Conservation (phyloP, 2,329 filamentous ascomycete genomes). For the Hymenoscyphus scutula region DNA sequence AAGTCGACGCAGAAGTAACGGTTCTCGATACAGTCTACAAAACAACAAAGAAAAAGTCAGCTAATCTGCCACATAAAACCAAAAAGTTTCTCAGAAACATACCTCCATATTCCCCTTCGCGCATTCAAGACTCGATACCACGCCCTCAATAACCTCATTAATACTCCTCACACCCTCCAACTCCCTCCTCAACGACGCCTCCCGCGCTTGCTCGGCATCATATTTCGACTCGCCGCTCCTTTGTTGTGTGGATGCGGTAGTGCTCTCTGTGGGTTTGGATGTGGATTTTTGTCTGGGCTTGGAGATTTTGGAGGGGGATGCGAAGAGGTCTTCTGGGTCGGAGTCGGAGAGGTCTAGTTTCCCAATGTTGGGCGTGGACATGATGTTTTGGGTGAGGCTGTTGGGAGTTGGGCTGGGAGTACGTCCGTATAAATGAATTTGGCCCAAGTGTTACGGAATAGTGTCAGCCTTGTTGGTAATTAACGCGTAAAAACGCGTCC, state of each 20-base stretch:
- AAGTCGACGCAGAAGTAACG: slow-evolving; percentile 79
- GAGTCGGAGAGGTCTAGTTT: slow-evolving; percentile 53
- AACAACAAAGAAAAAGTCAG: slow-evolving; percentile 20
- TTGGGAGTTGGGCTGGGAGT: slow-evolving; percentile 1
- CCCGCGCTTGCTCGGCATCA: slow-evolving; percentile 65
- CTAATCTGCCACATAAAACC: neutral
- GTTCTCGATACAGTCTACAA: slow-evolving; percentile 77
- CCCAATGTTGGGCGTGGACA: slow-evolving; percentile 48
- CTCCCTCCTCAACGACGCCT: slow-evolving; percentile 73
- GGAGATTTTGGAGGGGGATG: slow-evolving; percentile 49
- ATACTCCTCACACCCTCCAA: slow-evolving; percentile 80
- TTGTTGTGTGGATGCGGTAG: slow-evolving; percentile 27
- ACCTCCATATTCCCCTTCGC: slow-evolving; percentile 78
- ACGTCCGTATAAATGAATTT: neutral
- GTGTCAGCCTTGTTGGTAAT: neutral
- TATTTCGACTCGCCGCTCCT: slow-evolving; percentile 52
- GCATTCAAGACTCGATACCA: slow-evolving; percentile 68
- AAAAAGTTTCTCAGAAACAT: slow-evolving; percentile 28
- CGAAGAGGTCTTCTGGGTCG: slow-evolving; percentile 55
- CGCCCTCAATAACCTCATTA: slow-evolving; percentile 81
- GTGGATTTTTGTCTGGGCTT: slow-evolving; percentile 27
- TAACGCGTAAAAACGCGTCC: slow-evolving; percentile 25
- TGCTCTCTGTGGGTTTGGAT: slow-evolving; percentile 27
- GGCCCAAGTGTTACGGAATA: slow-evolving; percentile 7
- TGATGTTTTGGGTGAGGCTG: slow-evolving; percentile 10